Conservation (phyloP, 106 monocot species). For the Dioscorea zingiberensis region DNA sequence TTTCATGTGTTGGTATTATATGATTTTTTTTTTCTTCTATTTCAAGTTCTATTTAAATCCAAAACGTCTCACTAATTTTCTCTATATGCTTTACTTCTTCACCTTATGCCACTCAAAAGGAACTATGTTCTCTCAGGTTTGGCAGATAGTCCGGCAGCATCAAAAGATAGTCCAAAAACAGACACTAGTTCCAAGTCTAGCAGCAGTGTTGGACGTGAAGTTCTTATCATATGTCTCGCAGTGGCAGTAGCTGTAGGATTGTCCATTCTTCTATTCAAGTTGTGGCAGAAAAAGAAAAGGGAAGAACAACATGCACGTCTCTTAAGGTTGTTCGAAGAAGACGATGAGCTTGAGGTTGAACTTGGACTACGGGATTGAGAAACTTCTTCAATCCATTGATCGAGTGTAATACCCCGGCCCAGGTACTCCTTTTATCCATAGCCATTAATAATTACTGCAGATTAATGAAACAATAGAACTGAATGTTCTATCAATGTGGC, state of each 20-base stretch:
- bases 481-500: too few relatives aligned
- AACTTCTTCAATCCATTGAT: neutral
- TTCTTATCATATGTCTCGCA: conserved; percentile 23
- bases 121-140: conserved; percentile 14
- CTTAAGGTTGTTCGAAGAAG: conserved; percentile 46
- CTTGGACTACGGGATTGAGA: conserved; percentile 43
- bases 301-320: conserved; percentile 50
- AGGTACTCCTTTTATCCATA: too few relatives aligned
- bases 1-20: too few relatives aligned
- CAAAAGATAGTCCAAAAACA: conserved; percentile 30
- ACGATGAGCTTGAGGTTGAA: conserved; percentile 53
- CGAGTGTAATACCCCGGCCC: too few relatives aligned
- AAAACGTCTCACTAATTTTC: too few relatives aligned
- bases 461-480: too few relatives aligned
- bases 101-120: too few relatives aligned
- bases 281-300: conserved; percentile 48
- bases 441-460: too few relatives aligned
- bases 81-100: too few relatives aligned
- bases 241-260: conserved; percentile 17
- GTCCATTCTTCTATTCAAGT: conserved; percentile 24
- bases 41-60: too few relatives aligned
- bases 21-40: too few relatives aligned
- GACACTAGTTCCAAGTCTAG: conserved; percentile 29
- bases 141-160: conserved; percentile 22
- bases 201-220: conserved; percentile 15